Base-by-base conservation (phyloP, 2,329 filamentous ascomycete genomes). In the Raffaelea albimanens region DNA sequence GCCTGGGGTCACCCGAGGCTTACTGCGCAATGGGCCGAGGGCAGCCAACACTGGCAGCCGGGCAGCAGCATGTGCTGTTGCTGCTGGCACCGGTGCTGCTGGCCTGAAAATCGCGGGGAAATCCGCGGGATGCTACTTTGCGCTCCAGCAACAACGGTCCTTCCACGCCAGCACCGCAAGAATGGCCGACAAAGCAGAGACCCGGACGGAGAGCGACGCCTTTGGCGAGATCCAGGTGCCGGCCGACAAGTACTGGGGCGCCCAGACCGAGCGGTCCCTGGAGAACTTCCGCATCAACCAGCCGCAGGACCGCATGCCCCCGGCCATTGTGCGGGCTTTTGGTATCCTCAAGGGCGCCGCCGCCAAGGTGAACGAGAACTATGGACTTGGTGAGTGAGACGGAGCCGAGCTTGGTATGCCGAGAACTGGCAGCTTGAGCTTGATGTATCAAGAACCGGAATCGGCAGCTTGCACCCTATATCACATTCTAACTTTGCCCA, bases 241-340 rank as follows among this genome's bases (percentile, higher is more conserved):
- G 39, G 77, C 78, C 55, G 88, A 95, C 80, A 91, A 85, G 75
- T 98, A 98, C 78, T 98, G 93, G 91, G 93, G 93, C 63, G 91
- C 91, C 52, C 91, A 96, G 77, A 96, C 91, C 47, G 85, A 96
- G 78, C 84, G 91, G 57, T 97, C 91, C 45, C 79, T 97, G 66
- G 84, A 86, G 68, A 98, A 98, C 76, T 98, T 98, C 78, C 85
- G 85, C 68, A 97, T 98, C 81, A 97, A 97, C 73, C 93, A 97
- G 76, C 93, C 93, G 52, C 88, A 95, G 71, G 93, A 98, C 66
- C 89, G 93, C 66, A 97, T 97, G 90, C 93, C 93, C 43, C 83
- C 88, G 55, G 86, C 90, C 41, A 85, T 98, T 58, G 75, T 97
- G 61, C 84, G 82, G 68, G 93, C 93, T 7, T 96, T 98, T 66